phyloP scores from a whole-genome alignment of 176 grass and related monocot species.

The Oryza rufipogon region DNA sequence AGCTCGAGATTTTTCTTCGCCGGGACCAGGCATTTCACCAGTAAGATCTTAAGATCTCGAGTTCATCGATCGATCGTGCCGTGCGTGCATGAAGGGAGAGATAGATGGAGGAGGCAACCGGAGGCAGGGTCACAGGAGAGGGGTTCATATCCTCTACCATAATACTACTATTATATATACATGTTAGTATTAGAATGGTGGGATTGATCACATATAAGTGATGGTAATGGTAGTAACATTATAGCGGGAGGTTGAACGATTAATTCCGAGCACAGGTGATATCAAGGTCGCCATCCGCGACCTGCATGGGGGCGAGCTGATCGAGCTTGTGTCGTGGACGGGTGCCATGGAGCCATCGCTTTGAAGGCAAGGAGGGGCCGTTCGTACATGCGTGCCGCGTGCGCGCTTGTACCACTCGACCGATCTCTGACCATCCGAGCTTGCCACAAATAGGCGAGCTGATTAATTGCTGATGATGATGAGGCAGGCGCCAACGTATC shows the following conservation, averaged over 20 bases:
- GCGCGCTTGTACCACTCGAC: too few relatives aligned
- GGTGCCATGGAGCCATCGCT: conserved; percentile 47
- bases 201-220: too few relatives aligned
- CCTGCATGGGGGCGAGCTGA: not conserved
- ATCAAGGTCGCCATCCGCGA: not conserved
- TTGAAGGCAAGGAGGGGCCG: not conserved
- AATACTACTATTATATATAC: too few relatives aligned
- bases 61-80: not conserved
- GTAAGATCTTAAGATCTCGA: not conserved
- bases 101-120: not conserved
- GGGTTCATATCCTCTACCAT: too few relatives aligned
- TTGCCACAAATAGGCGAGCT: conserved; percentile 20
- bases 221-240: too few relatives aligned
- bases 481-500: too few relatives aligned
- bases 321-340: conserved; percentile 11
- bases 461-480: not conserved
- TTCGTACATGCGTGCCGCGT: too few relatives aligned
- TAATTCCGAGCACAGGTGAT: too few relatives aligned
- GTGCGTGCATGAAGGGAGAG: not conserved
- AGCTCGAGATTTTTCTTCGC: conserved; percentile 22
- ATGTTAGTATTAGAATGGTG: too few relatives aligned
- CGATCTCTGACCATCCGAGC: conserved; percentile 22
- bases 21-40: conserved; percentile 7
- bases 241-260: too few relatives aligned
- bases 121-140: too few relatives aligned